Conservation (phyloP, 306 rosid species). For the Hippophae rhamnoides region DNA sequence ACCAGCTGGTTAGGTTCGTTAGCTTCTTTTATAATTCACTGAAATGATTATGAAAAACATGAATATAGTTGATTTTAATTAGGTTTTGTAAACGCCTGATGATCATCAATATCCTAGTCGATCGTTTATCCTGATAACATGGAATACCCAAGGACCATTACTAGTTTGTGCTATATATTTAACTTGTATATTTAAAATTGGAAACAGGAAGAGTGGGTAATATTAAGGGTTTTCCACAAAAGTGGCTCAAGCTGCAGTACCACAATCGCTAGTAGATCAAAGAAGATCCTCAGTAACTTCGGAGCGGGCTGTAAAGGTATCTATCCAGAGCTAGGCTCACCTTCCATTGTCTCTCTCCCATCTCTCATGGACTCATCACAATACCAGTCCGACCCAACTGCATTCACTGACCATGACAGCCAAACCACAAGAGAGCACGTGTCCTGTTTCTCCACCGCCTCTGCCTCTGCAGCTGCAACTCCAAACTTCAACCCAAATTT, state of each 20-base stretch:
- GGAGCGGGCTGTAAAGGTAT: slow-evolving; percentile 6
- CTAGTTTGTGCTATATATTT: no score
- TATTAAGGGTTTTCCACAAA: slow-evolving; percentile 83
- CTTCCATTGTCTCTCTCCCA: slow-evolving; percentile 78
- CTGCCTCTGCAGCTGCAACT: slow-evolving; percentile 13
- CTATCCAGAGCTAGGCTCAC: slow-evolving; percentile 64
- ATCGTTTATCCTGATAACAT: no score
- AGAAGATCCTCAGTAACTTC: slow-evolving; percentile 36
- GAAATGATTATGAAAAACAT: no score
- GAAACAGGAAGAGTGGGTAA: slow-evolving; percentile 93
- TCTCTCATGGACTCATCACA: slow-evolving; percentile 77
- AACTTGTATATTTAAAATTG: no score
- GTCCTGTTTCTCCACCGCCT: slow-evolving; percentile 99
- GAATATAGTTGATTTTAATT: no score
- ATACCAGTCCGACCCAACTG: slow-evolving; percentile 16
- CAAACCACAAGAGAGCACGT: slow-evolving; percentile 76
- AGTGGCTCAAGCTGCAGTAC: slow-evolving; percentile 16
- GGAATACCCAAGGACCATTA: no score
- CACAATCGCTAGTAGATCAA: slow-evolving; percentile 24
- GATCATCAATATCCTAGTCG: no score
- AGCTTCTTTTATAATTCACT: no score
- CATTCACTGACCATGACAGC: slow-evolving; percentile 37
- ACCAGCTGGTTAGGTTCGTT: no score
- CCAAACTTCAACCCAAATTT: slow-evolving; percentile 15
- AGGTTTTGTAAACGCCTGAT: no score